phyloP scores from a whole-genome alignment of 179 eudicot species.

The Kewa caespitosa region DNA sequence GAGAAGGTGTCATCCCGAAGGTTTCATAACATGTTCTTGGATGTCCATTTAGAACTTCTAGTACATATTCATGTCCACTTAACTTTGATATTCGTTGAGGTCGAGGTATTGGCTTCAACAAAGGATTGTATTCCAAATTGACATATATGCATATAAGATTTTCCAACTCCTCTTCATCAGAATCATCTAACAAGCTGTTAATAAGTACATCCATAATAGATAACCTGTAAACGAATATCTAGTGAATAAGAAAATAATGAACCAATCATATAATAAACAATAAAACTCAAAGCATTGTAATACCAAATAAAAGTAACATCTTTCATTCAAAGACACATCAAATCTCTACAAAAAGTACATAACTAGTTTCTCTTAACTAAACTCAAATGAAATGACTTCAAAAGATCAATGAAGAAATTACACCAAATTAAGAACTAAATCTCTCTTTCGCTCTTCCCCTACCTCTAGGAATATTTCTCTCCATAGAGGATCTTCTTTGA shows the following conservation, averaged over 20 bases:
- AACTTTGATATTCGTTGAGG: not conserved
- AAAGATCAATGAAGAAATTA: no score
- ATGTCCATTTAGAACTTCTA: not conserved
- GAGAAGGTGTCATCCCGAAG: not conserved
- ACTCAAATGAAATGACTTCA: no score
- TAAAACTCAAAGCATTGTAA: no score
- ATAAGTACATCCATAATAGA: not conserved
- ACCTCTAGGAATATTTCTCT: not conserved
- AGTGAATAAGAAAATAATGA: no score
- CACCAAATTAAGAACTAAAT: not conserved
- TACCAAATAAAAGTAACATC: no score
- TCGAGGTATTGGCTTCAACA: not conserved
- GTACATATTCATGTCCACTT: not conserved
- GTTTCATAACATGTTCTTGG: not conserved
- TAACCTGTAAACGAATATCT: not conserved
- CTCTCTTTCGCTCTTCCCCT: not conserved
- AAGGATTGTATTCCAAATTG: not conserved
- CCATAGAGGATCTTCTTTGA: conserved; percentile 3
- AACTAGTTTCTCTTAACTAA: no score
- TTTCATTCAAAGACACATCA: no score
- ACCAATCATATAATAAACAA: no score
- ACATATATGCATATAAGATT: not conserved
- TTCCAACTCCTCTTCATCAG: not conserved
- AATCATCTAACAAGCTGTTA: not conserved
- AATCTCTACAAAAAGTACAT: no score